Evolutionary conservation across 805 yeast species (phyloP).

Genomic region (Wickerhamomyces chambardii): DNA sequence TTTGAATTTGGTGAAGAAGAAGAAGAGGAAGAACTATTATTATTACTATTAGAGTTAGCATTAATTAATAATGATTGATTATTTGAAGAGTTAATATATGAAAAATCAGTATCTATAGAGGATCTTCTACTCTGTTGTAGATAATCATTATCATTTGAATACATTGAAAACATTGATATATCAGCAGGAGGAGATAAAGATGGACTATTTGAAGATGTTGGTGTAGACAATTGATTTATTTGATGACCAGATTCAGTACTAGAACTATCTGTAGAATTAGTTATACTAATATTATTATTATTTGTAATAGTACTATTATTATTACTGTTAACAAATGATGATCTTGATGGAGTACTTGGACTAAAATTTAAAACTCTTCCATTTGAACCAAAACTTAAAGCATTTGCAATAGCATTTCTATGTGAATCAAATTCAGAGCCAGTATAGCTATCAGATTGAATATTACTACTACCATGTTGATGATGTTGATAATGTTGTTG

Average conservation of each 20-base stretch:
- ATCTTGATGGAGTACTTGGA: neutral
- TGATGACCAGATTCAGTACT: neutral
- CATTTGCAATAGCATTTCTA: neutral
- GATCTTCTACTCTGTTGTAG: conserved; percentile 2
- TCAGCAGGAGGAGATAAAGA: conserved; percentile 4
- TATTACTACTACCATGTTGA: too few species aligned
- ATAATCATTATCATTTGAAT: conserved; percentile 1
- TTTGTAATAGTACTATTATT: too few species aligned
- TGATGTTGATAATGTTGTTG: conserved; percentile 1
- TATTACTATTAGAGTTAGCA: too few species aligned
- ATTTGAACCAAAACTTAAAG: neutral
- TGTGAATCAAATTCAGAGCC: too few species aligned
- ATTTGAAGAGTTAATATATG: too few species aligned
- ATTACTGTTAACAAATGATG: too few species aligned
- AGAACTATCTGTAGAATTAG: too few species aligned
- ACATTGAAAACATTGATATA: conserved; percentile 1
- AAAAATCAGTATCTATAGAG: conserved; percentile 5
- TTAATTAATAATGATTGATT: too few species aligned
- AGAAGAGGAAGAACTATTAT: too few species aligned
- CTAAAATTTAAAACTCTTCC: neutral
- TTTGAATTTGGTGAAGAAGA: conserved; percentile 10
- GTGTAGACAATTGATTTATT: neutral
- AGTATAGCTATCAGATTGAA: too few species aligned
- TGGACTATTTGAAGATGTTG: neutral
- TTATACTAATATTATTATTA: too few species aligned